These are phyloP conservation scores for Circinella minor DNA, from an alignment of 371 early-diverging fungal genomes.

Conservation along the genomic window DNA sequence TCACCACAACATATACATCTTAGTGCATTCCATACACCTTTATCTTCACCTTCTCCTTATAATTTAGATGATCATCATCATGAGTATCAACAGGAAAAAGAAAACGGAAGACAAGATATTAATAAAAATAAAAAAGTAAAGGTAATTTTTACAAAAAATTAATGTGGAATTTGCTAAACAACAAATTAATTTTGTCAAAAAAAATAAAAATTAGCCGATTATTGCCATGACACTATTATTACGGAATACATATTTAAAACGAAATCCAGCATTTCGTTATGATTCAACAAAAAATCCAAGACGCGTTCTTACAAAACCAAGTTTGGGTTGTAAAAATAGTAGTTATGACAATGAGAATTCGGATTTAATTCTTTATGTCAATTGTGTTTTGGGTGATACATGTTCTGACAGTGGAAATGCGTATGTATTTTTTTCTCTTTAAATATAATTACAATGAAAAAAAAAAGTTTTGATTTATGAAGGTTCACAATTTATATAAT, in stretches of 20 bases:
- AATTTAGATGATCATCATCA: background rate
- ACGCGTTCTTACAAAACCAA: slow-evolving; percentile 92
- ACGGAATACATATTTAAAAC: slow-evolving; percentile 18
- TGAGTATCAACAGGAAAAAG: no score
- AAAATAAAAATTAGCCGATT: slow-evolving; percentile 9
- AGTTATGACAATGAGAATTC: slow-evolving; percentile 92
- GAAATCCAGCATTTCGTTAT: slow-evolving; percentile 82
- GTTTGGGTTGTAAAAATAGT: slow-evolving; percentile 81
- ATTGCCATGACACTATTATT: slow-evolving; percentile 11
- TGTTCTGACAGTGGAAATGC: background rate
- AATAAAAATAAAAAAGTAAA: background rate
- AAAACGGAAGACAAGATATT: no score
- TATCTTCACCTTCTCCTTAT: background rate
- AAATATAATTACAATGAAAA: no score
- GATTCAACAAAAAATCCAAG: slow-evolving; percentile 81
- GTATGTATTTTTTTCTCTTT: no score
- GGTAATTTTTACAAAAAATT: background rate
- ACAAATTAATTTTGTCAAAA: background rate
- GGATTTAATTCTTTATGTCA: slow-evolving; percentile 95
- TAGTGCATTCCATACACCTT: slow-evolving; percentile 1
- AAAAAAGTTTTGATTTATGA: no score
- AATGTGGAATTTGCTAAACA: background rate
- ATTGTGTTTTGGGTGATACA: slow-evolving; percentile 61
- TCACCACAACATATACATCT: background rate
- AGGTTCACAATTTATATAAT: background rate